These are phyloP conservation scores for Atkinsonella texensis DNA, from an alignment of 2,329 filamentous ascomycete species.

Conservation along the genomic window DNA sequence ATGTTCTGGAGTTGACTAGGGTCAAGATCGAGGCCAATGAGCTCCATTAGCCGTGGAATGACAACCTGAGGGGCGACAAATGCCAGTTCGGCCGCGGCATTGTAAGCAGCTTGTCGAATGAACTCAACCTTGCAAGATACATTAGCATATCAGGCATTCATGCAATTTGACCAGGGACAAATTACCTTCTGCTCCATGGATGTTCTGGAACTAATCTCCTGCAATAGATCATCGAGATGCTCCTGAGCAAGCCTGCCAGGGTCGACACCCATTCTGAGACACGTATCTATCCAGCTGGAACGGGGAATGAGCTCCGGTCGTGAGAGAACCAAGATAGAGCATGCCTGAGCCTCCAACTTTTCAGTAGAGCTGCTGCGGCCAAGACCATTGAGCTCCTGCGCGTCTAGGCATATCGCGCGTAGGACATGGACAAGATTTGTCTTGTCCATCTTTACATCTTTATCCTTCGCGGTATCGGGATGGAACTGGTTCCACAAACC, in stretches of 20 bases:
- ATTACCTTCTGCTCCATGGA: conserved; percentile 39
- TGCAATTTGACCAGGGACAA: background rate
- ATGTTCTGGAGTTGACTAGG: conserved; percentile 56
- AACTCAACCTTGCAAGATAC: conserved; percentile 14
- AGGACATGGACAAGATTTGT: conserved; percentile 50
- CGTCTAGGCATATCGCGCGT: conserved; percentile 49
- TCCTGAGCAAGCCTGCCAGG: conserved; percentile 65
- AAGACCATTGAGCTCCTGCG: conserved; percentile 34
- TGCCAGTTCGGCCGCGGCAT: conserved; percentile 77
- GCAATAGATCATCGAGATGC: conserved; percentile 51
- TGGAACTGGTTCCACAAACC: conserved; percentile 75
- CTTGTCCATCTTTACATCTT: conserved; percentile 60
- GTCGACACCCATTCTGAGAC: conserved; percentile 67
- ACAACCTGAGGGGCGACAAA: conserved; percentile 84
- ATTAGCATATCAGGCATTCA: conserved; percentile 2
- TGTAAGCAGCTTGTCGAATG: conserved; percentile 61
- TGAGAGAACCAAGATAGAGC: conserved; percentile 65
- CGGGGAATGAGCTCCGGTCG: conserved; percentile 66
- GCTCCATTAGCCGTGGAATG: conserved; percentile 60
- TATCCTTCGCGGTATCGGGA: conserved; percentile 56
- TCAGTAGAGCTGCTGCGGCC: conserved; percentile 32
- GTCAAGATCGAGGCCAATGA: conserved; percentile 65
- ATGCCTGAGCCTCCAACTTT: conserved; percentile 56
- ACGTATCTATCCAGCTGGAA: conserved; percentile 80
- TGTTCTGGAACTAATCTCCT: conserved; percentile 47